Evolutionary conservation across 1,284 basidiomycete genomes (phyloP).

Genomic region (Rhodotorula sp.): DNA sequence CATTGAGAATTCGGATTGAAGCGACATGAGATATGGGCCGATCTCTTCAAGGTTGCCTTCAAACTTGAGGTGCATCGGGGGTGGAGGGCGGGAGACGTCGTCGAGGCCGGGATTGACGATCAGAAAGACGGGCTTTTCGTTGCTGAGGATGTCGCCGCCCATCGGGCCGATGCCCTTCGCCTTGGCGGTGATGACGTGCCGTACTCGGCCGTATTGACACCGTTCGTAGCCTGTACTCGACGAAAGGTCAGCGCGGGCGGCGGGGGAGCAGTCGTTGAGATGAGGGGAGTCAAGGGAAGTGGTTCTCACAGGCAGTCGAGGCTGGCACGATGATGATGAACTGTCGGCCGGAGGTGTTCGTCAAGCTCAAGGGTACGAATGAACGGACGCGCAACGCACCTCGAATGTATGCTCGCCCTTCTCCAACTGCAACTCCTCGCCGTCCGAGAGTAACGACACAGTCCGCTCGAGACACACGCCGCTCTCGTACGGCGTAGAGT

Average conservation of each 20-base stretch:
- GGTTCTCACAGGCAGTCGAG: slow-evolving; percentile 13
- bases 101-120: slow-evolving; percentile 38
- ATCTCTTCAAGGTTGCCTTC: slow-evolving; percentile 35
- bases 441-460: slow-evolving; percentile 24
- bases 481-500: slow-evolving; percentile 35
- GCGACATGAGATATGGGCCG: slow-evolving; percentile 31
- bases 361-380: too few relatives aligned
- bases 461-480: slow-evolving; percentile 33
- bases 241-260: background rate
- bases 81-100: slow-evolving; percentile 31
- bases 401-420: slow-evolving; percentile 40
- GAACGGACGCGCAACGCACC: background rate
- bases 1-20: slow-evolving; percentile 35
- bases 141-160: slow-evolving; percentile 28
- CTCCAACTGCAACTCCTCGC: slow-evolving; percentile 26
- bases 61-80: slow-evolving; percentile 36
- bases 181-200: slow-evolving; percentile 38
- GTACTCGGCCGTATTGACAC: slow-evolving; percentile 32
- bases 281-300: background rate
- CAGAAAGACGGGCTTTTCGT: slow-evolving; percentile 26
- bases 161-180: slow-evolving; percentile 31
- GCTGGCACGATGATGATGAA: slow-evolving; percentile 39
- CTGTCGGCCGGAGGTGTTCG: background rate
- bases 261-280: too few relatives aligned
- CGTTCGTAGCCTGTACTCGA: slow-evolving; percentile 30